Evolutionary conservation across 1,284 basidiomycete genomes (phyloP).

Genomic region (Ustilago xerochloae): DNA sequence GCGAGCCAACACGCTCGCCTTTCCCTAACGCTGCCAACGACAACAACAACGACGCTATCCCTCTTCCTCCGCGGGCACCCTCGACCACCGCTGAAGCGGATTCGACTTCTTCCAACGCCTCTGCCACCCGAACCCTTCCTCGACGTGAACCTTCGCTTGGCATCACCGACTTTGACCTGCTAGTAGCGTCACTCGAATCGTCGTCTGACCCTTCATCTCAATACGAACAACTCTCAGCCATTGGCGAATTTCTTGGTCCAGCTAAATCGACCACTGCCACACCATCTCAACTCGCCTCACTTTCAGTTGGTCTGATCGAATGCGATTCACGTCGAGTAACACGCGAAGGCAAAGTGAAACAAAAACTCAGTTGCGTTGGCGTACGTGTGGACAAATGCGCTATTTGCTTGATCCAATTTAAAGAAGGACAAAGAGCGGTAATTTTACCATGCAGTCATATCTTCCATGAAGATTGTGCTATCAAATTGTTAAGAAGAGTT

Average conservation of each 20-base stretch:
- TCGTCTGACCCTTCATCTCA: constrained; percentile 12
- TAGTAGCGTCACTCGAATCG: constrained; percentile 57
- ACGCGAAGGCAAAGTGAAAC: constrained; percentile 78
- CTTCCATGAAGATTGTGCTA: constrained; percentile 56
- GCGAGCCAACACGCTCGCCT: too few species aligned
- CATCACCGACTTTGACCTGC: constrained; percentile 63
- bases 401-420: constrained; percentile 82
- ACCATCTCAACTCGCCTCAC: constrained; percentile 64
- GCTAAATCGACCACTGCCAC: constrained; percentile 69
- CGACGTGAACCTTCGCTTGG: constrained; percentile 29
- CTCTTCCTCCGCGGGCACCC: neutral
- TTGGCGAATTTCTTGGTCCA: constrained; percentile 76
- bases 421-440: constrained; percentile 73
- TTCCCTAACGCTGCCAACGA: too few species aligned
- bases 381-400: constrained; percentile 80
- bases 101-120: neutral
- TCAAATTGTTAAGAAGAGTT: constrained; percentile 26
- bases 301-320: constrained; percentile 75
- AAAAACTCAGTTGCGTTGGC: constrained; percentile 80
- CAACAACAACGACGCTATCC: neutral
- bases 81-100: neutral
- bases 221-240: constrained; percentile 72
- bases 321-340: constrained; percentile 77
- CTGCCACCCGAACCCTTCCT: neutral
- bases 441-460: constrained; percentile 78